A percentile compares a stretch with the other conserved stretches of the same genome.
These are phyloP conservation scores for Posidonia oceanica DNA, from an alignment of 116 monocot genomes.

Conservation along the genomic window DNA sequence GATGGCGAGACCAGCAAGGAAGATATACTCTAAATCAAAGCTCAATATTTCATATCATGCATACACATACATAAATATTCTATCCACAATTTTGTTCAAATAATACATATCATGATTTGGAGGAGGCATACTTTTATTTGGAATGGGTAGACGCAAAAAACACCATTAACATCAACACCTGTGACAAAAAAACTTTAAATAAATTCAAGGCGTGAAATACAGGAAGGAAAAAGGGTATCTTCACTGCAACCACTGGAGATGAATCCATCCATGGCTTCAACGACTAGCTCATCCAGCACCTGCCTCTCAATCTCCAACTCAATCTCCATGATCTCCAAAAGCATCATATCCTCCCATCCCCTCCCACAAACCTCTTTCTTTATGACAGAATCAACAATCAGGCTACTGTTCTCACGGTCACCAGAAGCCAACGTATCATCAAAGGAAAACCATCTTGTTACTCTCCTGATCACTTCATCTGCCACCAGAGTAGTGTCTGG, in stretches of 20 bases:
- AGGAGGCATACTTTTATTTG: not conserved
- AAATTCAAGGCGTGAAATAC: not conserved
- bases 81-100: not conserved
- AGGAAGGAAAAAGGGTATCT: not conserved
- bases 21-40: not conserved
- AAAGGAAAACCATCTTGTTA: constrained; percentile 7
- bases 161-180: not conserved
- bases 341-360: constrained; percentile 26
- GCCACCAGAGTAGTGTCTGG: not conserved
- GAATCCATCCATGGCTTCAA: constrained; percentile 29
- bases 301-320: constrained; percentile 31
- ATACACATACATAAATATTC: not conserved
- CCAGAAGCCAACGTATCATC: not conserved
- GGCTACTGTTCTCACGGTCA: not conserved
- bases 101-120: not conserved
- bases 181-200: not conserved
- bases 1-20: too few relatives aligned
- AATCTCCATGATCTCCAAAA: constrained; percentile 36
- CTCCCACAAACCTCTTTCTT: constrained; percentile 41
- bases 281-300: constrained; percentile 46
- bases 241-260: constrained; percentile 2
- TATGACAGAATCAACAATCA: constrained; percentile 30
- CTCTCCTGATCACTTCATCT: constrained; percentile 10
- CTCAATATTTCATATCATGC: not conserved
- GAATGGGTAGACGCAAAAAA: not conserved